phyloP scores from a whole-genome alignment of 1,284 basidiomycete species.

The Erythrobasidium hasegawianum region DNA sequence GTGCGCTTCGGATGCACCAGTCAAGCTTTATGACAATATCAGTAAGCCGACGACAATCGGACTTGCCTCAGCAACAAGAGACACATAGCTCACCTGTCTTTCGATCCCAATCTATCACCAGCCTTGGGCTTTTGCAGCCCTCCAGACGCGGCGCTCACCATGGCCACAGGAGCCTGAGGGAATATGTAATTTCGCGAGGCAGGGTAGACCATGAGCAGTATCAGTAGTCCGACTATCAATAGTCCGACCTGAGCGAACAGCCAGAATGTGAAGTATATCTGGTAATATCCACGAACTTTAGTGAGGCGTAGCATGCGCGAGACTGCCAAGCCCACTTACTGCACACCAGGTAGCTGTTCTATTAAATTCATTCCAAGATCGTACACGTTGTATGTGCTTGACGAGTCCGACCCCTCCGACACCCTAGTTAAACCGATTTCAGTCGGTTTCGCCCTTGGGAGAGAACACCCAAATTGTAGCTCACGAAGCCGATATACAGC shows the following conservation, averaged over 20 bases:
- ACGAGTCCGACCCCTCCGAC: constrained; percentile 53
- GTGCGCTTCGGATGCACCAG: constrained; percentile 48
- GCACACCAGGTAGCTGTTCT: constrained; percentile 52
- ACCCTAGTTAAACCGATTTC: constrained; percentile 39
- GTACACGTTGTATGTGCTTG: constrained; percentile 55
- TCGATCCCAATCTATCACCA: constrained; percentile 43
- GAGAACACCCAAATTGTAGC: neutral
- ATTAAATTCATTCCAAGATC: constrained; percentile 56
- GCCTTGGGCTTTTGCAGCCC: constrained; percentile 45
- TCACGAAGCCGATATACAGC: constrained; percentile 53
- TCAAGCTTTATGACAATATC: constrained; percentile 27
- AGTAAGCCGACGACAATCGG: no score
- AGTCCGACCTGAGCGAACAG: constrained; percentile 27
- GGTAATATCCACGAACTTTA: neutral
- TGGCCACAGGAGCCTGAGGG: constrained; percentile 54
- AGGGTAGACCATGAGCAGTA: constrained; percentile 54
- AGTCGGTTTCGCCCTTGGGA: no score
- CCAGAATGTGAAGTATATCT: constrained; percentile 32
- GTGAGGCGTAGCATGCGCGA: constrained; percentile 41
- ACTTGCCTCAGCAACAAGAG: neutral
- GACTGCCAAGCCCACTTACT: constrained; percentile 38
- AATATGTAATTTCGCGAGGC: constrained; percentile 53
- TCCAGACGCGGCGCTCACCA: constrained; percentile 47
- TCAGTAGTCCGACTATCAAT: constrained; percentile 41
- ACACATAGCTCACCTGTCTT: constrained; percentile 32